These are phyloP conservation scores for Thelephora terrestris DNA, from an alignment of 1,284 basidiomycete species.

Conservation along the genomic window DNA sequence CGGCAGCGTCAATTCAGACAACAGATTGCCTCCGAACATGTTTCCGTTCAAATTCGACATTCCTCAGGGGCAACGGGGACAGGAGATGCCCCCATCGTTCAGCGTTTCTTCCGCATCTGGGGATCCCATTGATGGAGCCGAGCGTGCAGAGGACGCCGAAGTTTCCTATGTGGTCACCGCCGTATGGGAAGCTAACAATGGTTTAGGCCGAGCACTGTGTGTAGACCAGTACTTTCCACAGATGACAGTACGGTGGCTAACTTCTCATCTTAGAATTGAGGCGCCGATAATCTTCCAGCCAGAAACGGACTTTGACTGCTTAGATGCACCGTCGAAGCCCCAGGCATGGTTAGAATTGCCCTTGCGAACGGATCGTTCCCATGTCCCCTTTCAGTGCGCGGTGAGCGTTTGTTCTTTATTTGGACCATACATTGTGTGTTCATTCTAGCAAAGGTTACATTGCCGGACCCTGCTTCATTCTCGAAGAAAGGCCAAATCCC, in stretches of 20 bases:
- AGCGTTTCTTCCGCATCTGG: slow-evolving; percentile 21
- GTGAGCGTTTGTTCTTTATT: slow-evolving; percentile 27
- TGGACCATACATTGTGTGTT: neutral
- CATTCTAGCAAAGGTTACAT: slow-evolving; percentile 36
- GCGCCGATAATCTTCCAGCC: slow-evolving; percentile 52
- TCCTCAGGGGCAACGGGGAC: slow-evolving; percentile 38
- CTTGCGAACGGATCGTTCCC: slow-evolving; percentile 44
- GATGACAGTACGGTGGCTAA: neutral
- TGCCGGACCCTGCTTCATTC: slow-evolving; percentile 50
- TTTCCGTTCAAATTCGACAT: slow-evolving; percentile 52
- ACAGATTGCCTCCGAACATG: slow-evolving; percentile 22
- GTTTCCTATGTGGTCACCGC: slow-evolving; percentile 46
- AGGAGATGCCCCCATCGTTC: slow-evolving; percentile 55
- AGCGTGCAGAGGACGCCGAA: slow-evolving; percentile 32
- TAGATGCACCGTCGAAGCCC: slow-evolving; percentile 35
- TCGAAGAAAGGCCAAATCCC: slow-evolving; percentile 46
- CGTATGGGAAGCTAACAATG: slow-evolving; percentile 47
- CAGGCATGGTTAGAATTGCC: slow-evolving; percentile 61
- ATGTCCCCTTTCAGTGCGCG: slow-evolving; percentile 52
- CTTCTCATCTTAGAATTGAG: slow-evolving; percentile 36
- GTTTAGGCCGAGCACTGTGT: slow-evolving; percentile 37
- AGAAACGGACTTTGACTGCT: slow-evolving; percentile 48
- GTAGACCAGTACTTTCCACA: slow-evolving; percentile 16
- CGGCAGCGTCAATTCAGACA: slow-evolving; percentile 14
- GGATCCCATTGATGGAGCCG: slow-evolving; percentile 20